phyloP scores from a whole-genome alignment of 768 basidiomycete species.

The Rhizopogon salebrosus region DNA sequence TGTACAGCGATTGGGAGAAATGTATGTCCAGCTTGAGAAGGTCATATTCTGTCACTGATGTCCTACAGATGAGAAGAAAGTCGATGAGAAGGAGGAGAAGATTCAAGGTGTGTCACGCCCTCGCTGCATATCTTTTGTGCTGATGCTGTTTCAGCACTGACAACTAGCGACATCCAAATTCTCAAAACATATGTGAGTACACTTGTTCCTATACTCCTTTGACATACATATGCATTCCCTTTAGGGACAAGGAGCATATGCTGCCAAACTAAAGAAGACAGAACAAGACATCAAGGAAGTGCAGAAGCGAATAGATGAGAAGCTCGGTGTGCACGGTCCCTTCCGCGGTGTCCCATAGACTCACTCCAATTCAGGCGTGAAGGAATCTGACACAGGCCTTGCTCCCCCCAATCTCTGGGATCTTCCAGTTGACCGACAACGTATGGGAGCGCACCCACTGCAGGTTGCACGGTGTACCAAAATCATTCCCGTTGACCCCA shows the following conservation, averaged over 20 bases:
- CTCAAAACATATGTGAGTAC: constrained; percentile 90
- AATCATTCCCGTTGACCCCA: constrained; percentile 82
- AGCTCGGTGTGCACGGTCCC: constrained; percentile 62
- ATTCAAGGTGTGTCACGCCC: constrained; percentile 62
- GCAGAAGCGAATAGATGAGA: constrained; percentile 96
- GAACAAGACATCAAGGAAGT: constrained; percentile 93
- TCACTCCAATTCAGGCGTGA: constrained; percentile 56
- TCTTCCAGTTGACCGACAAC: constrained; percentile 83
- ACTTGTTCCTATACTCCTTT: background rate
- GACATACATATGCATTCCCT: background rate
- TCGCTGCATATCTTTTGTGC: background rate
- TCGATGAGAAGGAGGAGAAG: constrained; percentile 87
- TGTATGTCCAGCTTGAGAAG: constrained; percentile 45
- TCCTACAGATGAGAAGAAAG: constrained; percentile 72
- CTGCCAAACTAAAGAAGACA: constrained; percentile 77
- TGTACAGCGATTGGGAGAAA: constrained; percentile 93
- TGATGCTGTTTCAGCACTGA: constrained; percentile 58
- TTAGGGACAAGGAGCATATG: constrained; percentile 98
- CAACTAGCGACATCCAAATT: constrained; percentile 98
- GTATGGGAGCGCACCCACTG: constrained; percentile 89
- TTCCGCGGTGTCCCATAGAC: background rate
- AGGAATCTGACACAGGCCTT: constrained; percentile 97
- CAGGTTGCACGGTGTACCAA: constrained; percentile 99
- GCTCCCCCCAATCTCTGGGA: constrained; percentile 98
- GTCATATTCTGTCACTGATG: constrained; percentile 1